These are phyloP conservation scores for Henningerozyma blattae DNA, from an alignment of 805 yeast species.

Conservation along the genomic window DNA sequence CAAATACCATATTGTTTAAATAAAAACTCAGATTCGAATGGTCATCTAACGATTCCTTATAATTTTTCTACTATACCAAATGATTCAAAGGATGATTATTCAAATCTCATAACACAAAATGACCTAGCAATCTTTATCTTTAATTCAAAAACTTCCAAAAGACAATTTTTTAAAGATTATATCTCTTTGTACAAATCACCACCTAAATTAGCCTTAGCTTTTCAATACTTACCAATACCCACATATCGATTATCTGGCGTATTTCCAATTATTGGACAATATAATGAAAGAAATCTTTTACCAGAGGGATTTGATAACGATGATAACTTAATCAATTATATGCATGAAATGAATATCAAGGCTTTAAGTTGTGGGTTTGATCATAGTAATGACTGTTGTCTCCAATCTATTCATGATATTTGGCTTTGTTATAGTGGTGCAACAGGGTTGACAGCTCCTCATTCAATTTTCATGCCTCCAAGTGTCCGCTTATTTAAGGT, in stretches of 20 bases:
- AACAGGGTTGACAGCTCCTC: conserved; percentile 55
- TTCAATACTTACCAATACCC: conserved; percentile 56
- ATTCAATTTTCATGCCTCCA: conserved; percentile 36
- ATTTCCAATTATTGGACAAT: conserved; percentile 30
- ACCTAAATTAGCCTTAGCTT: conserved; percentile 34
- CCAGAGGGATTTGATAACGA: conserved; percentile 17
- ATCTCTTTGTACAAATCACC: background rate
- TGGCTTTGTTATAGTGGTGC: conserved; percentile 65
- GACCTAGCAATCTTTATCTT: conserved; percentile 5
- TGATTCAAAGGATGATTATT: too few species aligned
- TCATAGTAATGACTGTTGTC: conserved; percentile 57
- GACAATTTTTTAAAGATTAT: conserved; percentile 1
- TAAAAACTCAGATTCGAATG: conserved; percentile 18
- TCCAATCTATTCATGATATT: conserved; percentile 27
- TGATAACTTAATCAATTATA: conserved; percentile 11
- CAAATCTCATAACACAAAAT: too few species aligned
- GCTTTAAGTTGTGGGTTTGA: conserved; percentile 58
- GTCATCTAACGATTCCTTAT: conserved; percentile 2
- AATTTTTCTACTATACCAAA: background rate
- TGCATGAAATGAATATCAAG: conserved; percentile 36
- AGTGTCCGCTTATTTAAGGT: conserved; percentile 43
- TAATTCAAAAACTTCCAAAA: conserved; percentile 6
- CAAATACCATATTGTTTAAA: conserved; percentile 40
- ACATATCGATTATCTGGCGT: conserved; percentile 35
- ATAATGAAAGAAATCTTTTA: conserved; percentile 28